Evolutionary conservation across 148 eudicot genomes (phyloP).

Genomic region (Rhododendron ferrugineum): DNA sequence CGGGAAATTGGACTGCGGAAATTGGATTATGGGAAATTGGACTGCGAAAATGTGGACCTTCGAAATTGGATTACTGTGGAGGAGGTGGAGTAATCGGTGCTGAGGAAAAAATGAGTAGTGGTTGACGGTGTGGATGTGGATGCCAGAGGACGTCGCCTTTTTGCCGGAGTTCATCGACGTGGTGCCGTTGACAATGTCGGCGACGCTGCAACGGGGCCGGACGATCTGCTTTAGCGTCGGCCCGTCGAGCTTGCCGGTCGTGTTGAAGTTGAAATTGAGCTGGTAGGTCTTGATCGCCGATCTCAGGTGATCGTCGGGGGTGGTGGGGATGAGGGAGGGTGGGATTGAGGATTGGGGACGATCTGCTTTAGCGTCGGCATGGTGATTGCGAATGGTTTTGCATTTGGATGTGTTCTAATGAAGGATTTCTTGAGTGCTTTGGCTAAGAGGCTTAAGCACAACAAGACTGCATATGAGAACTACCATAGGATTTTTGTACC

Average conservation of each 20-base stretch:
- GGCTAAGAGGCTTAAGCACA: conserved; percentile 43
- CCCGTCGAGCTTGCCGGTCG: conserved; percentile 40
- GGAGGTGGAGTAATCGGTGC: too few relatives aligned
- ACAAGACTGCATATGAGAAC: conserved; percentile 62
- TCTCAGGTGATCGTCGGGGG: too few relatives aligned
- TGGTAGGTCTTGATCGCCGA: conserved; percentile 34
- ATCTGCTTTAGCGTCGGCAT: too few relatives aligned
- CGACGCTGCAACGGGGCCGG: conserved; percentile 40
- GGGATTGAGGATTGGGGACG: too few relatives aligned
- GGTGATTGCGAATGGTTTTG: conserved; percentile 57
- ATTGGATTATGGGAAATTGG: too few relatives aligned
- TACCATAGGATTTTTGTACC: too few relatives aligned
- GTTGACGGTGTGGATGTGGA: conserved; percentile 21
- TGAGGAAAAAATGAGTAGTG: conserved; percentile 44
- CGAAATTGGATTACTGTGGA: too few relatives aligned
- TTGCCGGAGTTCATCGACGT: conserved; percentile 39
- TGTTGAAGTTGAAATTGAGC: conserved; percentile 42
- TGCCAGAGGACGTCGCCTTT: neutral
- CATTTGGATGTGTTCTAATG: conserved; percentile 71
- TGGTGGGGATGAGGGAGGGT: too few relatives aligned
- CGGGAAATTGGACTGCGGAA: too few relatives aligned
- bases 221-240: conserved; percentile 30
- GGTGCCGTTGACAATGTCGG: conserved; percentile 43
- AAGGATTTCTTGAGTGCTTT: conserved; percentile 65
- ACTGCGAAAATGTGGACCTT: too few relatives aligned